phyloP scores from a whole-genome alignment of 495 filamentous ascomycete genomes.

The Tuber indicum region DNA sequence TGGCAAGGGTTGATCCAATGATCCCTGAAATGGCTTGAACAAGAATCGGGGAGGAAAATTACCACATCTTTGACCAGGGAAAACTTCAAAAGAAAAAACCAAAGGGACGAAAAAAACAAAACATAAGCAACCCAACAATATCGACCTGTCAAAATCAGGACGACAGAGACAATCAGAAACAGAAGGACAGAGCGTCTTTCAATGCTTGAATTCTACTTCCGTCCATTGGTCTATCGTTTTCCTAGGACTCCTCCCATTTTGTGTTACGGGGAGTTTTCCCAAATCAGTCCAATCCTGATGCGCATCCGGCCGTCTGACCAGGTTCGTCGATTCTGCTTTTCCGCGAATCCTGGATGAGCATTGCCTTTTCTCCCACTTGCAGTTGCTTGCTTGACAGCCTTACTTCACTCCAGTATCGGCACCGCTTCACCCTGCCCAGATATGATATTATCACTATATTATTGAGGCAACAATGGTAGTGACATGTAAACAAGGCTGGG shows the following conservation, averaged over 20 bases:
- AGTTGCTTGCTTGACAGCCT: constrained; percentile 8
- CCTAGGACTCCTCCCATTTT: not conserved
- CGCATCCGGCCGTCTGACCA: constrained; percentile 20
- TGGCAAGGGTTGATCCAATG: constrained; percentile 14
- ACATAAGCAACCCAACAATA: constrained; percentile 1
- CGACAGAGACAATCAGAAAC: constrained; percentile 3
- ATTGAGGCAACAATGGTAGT: not conserved
- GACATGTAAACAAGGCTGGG: not conserved
- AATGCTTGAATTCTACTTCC: constrained; percentile 4
- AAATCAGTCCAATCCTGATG: not conserved
- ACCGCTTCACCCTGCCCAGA: not conserved
- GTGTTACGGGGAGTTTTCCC: not conserved
- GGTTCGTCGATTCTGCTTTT: constrained; percentile 27
- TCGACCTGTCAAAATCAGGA: constrained; percentile 11
- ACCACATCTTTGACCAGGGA: not conserved
- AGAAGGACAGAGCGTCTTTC: constrained; percentile 4
- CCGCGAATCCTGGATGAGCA: constrained; percentile 33
- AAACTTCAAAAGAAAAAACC: not conserved
- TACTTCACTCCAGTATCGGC: not conserved
- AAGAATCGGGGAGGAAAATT: not conserved
- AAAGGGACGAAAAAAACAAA: not conserved
- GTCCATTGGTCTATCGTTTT: not conserved
- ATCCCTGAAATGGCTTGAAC: constrained; percentile 2
- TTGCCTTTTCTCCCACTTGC: constrained; percentile 21
- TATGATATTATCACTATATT: not conserved